Evolutionary conservation across 805 yeast species (phyloP).

Genomic region (Starmerella roubikii): DNA sequence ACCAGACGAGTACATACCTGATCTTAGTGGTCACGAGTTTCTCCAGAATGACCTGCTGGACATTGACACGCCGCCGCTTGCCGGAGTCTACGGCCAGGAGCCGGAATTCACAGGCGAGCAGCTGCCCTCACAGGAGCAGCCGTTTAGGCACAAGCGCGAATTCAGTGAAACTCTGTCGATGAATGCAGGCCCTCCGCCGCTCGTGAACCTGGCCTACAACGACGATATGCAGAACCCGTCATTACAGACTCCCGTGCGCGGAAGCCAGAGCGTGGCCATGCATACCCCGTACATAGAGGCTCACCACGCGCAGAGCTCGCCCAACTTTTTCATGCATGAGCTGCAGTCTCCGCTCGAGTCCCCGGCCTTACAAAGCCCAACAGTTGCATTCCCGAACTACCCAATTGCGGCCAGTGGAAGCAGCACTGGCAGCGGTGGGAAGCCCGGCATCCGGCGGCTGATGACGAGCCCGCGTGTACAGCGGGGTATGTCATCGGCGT

Average conservation of each 20-base stretch:
- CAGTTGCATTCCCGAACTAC: background rate
- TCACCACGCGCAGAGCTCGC: constrained; percentile 6
- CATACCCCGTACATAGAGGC: background rate
- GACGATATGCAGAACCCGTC: constrained; percentile 5
- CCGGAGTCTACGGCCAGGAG: no score
- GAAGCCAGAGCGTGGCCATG: background rate
- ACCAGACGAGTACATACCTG: no score
- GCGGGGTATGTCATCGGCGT: constrained; percentile 6
- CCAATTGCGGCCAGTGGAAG: background rate
- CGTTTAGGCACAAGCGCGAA: constrained; percentile 14
- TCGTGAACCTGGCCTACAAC: constrained; percentile 9
- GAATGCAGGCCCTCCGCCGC: constrained; percentile 17
- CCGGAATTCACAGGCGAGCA: no score
- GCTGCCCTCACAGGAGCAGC: no score
- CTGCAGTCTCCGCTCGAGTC: constrained; percentile 16
- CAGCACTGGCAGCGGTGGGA: background rate
- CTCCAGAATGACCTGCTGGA: no score
- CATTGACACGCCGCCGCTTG: no score
- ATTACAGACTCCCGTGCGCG: constrained; percentile 16
- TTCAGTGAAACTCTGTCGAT: constrained; percentile 15
- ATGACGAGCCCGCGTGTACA: constrained; percentile 3
- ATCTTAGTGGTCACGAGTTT: no score
- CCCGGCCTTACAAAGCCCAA: constrained; percentile 13
- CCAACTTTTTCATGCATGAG: constrained; percentile 3
- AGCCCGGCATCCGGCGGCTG: background rate